Percentiles rank a stretch among this genome's conserved stretches.
These are phyloP conservation scores for Botrytis squamosa DNA, from an alignment of 2,329 filamentous ascomycete species.

Conservation along the genomic window DNA sequence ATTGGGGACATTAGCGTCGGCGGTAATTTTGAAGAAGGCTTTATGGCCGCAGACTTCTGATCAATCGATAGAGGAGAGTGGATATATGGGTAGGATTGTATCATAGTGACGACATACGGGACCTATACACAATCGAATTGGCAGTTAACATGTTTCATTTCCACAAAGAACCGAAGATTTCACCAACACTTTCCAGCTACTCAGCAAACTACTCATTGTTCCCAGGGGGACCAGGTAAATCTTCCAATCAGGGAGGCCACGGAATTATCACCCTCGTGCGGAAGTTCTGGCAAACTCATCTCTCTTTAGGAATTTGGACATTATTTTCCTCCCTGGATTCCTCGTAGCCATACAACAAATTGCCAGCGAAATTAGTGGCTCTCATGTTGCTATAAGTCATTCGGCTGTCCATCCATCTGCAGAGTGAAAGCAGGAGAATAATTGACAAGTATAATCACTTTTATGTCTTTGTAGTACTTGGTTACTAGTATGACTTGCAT, in stretches of 20 bases:
- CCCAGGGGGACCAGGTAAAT: neutral
- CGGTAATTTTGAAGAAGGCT: neutral
- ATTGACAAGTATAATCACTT: neutral
- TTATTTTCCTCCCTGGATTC: neutral
- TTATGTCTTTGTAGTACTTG: no score
- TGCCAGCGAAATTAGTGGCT: neutral
- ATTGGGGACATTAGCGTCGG: neutral
- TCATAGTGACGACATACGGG: neutral
- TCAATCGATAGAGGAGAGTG: neutral
- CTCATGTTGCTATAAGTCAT: neutral
- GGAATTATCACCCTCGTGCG: neutral
- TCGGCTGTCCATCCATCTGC: neutral
- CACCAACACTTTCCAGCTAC: neutral
- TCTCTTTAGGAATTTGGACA: neutral
- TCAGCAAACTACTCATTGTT: neutral
- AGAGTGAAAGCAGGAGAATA: neutral
- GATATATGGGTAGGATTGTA: neutral
- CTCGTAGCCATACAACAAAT: neutral
- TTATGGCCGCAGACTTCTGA: neutral
- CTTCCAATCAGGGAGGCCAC: neutral
- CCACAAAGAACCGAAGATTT: no score
- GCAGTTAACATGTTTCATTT: neutral
- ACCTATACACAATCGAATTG: neutral
- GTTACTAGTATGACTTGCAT: no score
- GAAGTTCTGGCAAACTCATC: neutral